Base-by-base conservation (phyloP, 345 rosid genomes). In the Linum lewisii region DNA sequence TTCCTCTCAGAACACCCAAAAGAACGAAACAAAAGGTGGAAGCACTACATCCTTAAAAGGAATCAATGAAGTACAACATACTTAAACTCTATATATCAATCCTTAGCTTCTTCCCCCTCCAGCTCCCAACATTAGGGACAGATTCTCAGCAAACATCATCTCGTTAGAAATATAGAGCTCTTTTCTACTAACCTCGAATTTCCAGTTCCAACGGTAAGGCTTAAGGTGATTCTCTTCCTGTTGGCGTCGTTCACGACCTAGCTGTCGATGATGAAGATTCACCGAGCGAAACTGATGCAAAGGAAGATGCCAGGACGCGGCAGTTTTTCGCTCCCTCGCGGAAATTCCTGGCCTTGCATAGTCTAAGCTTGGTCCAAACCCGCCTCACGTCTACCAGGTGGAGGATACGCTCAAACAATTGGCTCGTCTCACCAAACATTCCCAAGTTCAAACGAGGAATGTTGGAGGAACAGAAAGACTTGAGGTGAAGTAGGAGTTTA, bases 341-440 rank as follows among this genome's bases (percentile, higher is more conserved):
- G 66, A 92, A 86, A 80, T 68, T 82, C 69, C 94, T 81, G 57
- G 82, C 79, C 81, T 88, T 92, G 75, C 76, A 67, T 37, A 88
- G 69, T 62, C 83, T 77, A 50, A 93, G 80, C 62, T 71, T 93
- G 51, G 75, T 73, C 97, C 90, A 88, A 58, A 83, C 60, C 77
- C 95, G 85, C 78, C 95, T 83, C 67, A 89, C 87, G 56, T 86
- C 99, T 9, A 89, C 66, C 82, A 82, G 76, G 66, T 83, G 77
- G 61, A 88, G 78, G 45, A 72, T 78, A 21, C 81, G 93, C 58
- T 69, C 83, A 22, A 86, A 73, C 57, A 85, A 63, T 57, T 84
- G 98, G 71, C 87, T 83, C n/a, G 84, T 80, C 83, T 82, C 97
- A 6, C 95, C 87, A 44, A 92, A 86, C 75, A 83, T 83, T 82